A percentile compares a stretch with the other conserved stretches of the same genome.
phyloP scores from a whole-genome alignment of 352 stramenopile genomes.

The Plasmopara halstedii region DNA sequence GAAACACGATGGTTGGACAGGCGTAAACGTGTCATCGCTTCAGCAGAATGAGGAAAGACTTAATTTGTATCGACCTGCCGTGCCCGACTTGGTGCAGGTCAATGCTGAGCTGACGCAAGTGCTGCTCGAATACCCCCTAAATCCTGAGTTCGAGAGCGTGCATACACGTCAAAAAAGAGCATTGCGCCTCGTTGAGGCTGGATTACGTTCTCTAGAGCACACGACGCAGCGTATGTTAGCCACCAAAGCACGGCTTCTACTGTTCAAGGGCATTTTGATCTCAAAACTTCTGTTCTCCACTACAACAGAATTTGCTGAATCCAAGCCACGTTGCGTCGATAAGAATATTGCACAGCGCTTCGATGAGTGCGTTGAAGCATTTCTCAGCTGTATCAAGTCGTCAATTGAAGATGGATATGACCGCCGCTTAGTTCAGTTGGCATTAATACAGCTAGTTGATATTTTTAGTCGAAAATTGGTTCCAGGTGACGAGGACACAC shows the following conservation, averaged over 20 bases:
- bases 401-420: conserved; percentile 53
- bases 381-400: conserved; percentile 24
- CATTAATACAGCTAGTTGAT: conserved; percentile 59
- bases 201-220: conserved; percentile 33
- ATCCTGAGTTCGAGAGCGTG: conserved; percentile 12
- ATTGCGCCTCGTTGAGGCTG: conserved; percentile 27
- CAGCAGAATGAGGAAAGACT: conserved; percentile 25
- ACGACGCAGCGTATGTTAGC: conserved; percentile 29
- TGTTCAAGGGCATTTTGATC: conserved; percentile 44
- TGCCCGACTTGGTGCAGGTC: conserved; percentile 44
- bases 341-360: conserved; percentile 6
- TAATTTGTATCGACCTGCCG: conserved; percentile 43
- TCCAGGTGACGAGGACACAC: conserved; percentile 30
- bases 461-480: conserved; percentile 44
- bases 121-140: conserved; percentile 34
- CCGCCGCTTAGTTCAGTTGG: conserved; percentile 36
- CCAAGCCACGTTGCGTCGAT: not conserved
- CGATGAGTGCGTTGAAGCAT: conserved; percentile 15
- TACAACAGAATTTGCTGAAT: not conserved
- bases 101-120: conserved; percentile 42
- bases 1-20: conserved; percentile 54
- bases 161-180: conserved; percentile 12
- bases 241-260: conserved; percentile 38
- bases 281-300: conserved; percentile 26
- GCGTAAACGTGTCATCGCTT: conserved; percentile 14